Evolutionary conservation across 2,329 filamentous ascomycete genomes (phyloP).

Genomic region (Fusarium subtropicale): DNA sequence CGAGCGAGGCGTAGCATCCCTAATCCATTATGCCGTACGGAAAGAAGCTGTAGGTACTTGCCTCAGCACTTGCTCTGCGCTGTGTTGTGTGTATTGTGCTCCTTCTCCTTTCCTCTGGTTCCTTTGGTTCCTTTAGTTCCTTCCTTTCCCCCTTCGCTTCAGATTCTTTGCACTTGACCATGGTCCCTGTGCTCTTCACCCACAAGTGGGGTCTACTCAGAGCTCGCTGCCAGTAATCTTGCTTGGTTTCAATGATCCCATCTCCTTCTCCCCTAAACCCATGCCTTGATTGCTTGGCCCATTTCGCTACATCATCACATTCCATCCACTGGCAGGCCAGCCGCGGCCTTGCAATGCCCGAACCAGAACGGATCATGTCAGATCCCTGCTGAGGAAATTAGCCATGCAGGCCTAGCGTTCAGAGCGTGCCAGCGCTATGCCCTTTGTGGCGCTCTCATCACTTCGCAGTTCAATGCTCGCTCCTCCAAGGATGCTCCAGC

Average conservation of each 20-base stretch:
- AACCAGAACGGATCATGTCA: constrained; percentile 34
- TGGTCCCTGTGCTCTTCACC: constrained; percentile 20
- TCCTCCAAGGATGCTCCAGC: constrained; percentile 14
- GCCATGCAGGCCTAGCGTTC: constrained; percentile 24
- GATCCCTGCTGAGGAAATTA: constrained; percentile 38
- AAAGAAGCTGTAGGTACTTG: background rate
- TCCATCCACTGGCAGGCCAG: constrained; percentile 38
- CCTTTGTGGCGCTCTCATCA: constrained; percentile 6
- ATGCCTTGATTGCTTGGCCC: constrained; percentile 31
- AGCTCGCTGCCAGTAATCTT: constrained; percentile 10
- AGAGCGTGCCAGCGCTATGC: constrained; percentile 31
- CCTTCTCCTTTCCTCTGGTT: constrained; percentile 9
- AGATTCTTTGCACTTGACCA: constrained; percentile 16
- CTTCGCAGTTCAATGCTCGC: background rate
- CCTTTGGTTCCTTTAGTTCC: background rate
- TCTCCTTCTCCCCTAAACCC: constrained; percentile 9
- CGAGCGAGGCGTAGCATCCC: constrained; percentile 5
- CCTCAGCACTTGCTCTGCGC: background rate
- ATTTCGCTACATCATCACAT: constrained; percentile 43
- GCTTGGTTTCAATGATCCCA: constrained; percentile 8
- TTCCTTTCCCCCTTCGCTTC: constrained; percentile 12
- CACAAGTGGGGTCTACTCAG: constrained; percentile 8
- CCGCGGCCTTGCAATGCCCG: constrained; percentile 31
- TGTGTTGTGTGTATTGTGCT: background rate
- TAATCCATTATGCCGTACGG: background rate